These are phyloP conservation scores for Noccaea caerulescens DNA, from an alignment of 345 rosid species.

Conservation along the genomic window DNA sequence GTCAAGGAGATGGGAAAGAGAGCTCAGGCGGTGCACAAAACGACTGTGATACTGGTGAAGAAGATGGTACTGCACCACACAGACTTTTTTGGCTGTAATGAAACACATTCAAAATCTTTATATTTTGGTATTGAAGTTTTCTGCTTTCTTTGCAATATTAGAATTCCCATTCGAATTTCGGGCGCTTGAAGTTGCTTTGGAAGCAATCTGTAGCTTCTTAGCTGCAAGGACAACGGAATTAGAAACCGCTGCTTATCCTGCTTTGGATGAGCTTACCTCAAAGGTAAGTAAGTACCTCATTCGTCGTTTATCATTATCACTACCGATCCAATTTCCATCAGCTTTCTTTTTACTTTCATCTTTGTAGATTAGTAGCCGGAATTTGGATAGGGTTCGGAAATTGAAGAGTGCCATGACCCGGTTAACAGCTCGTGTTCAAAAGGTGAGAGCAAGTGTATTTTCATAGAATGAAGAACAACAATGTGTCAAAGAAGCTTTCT, in stretches of 20 bases:
- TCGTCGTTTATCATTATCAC: constrained; percentile 1
- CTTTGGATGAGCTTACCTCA: constrained; percentile 93
- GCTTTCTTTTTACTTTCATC: not conserved
- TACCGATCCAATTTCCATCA: not conserved
- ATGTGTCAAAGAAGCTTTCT: not conserved
- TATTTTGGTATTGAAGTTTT: constrained; percentile 21
- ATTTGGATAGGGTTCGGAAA: constrained; percentile 94
- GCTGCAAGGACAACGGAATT: constrained; percentile 88
- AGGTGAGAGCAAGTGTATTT: constrained; percentile 51
- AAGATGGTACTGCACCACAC: constrained; percentile 79
- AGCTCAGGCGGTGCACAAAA: constrained; percentile 47
- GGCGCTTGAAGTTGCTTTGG: constrained; percentile 91
- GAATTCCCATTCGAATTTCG: constrained; percentile 89
- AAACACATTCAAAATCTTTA: not conserved
- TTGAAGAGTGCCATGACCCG: constrained; percentile 98
- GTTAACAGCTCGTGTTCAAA: constrained; percentile 93
- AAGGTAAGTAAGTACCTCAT: constrained; percentile 51
- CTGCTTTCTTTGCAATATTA: constrained; percentile 41
- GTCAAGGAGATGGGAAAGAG: constrained; percentile 60
- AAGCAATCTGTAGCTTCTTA: constrained; percentile 91
- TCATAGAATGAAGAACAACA: not conserved
- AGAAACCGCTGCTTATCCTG: constrained; percentile 95
- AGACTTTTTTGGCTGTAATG: not conserved
- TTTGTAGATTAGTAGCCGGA: constrained; percentile 88
- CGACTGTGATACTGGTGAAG: constrained; percentile 80